A percentile compares a stretch with the other conserved stretches of the same genome.
phyloP scores from a whole-genome alignment of 2,329 filamentous ascomycete genomes.

The Colletotrichum melonis region DNA sequence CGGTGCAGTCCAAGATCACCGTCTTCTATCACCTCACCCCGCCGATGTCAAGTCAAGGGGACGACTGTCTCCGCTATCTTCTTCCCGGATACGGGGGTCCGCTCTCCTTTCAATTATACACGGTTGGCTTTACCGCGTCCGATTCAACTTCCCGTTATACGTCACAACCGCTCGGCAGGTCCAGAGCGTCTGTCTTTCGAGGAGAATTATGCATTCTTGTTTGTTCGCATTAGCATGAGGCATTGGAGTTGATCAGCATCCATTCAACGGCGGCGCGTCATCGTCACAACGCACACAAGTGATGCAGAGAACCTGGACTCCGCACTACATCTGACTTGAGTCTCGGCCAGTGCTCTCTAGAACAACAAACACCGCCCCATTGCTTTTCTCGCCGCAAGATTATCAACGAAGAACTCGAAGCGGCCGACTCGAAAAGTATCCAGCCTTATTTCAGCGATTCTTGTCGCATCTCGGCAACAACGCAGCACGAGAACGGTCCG shows the following conservation, averaged over 20 bases:
- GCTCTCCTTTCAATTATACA: neutral
- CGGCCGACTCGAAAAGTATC: neutral
- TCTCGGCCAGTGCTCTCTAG: neutral
- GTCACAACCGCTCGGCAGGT: conserved; percentile 8
- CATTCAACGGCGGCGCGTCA: neutral
- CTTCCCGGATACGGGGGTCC: conserved; percentile 1
- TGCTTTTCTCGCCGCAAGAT: neutral
- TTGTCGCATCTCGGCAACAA: too few relatives aligned
- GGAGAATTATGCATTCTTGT: neutral
- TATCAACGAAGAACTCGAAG: neutral
- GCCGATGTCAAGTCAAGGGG: neutral
- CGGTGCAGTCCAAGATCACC: neutral
- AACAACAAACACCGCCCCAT: neutral
- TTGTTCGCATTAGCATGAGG: neutral
- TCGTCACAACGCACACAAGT: neutral
- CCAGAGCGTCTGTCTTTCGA: neutral
- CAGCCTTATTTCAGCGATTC: neutral
- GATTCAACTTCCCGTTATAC: conserved; percentile 3
- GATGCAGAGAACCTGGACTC: neutral
- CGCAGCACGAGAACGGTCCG: neutral
- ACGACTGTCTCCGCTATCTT: neutral
- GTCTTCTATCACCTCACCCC: neutral
- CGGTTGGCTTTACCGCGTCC: neutral
- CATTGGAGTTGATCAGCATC: neutral
- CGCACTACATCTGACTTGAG: neutral